These are phyloP conservation scores for Xylariaceae sp. DNA, from an alignment of 2,329 filamentous ascomycete genomes.

Conservation along the genomic window DNA sequence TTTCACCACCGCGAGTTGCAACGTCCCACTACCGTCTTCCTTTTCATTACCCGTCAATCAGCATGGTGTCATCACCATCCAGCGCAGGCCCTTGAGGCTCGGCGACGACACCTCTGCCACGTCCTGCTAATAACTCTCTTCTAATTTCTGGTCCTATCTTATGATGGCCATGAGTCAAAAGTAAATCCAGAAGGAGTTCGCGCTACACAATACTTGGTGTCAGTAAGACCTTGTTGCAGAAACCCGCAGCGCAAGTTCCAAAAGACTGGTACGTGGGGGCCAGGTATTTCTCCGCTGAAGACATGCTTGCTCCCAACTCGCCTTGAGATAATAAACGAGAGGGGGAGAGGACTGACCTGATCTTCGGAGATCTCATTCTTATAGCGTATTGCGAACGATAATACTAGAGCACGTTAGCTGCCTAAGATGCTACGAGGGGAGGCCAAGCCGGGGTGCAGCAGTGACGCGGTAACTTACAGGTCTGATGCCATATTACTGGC, in stretches of 20 bases:
- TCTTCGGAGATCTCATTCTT: conserved; percentile 95
- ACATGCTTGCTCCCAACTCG: too few species aligned
- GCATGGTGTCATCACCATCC: conserved; percentile 90
- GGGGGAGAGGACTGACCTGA: conserved; percentile 42
- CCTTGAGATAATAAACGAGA: neutral
- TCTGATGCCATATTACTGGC: conserved; percentile 96
- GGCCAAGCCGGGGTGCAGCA: neutral
- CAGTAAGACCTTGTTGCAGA: conserved; percentile 2
- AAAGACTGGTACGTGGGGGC: neutral
- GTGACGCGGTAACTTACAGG: conserved; percentile 36
- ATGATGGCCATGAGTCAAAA: conserved; percentile 79
- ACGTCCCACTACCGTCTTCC: neutral
- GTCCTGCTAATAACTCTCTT: conserved; percentile 79
- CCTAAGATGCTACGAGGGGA: neutral
- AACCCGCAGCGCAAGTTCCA: neutral
- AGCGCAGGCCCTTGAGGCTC: conserved; percentile 53
- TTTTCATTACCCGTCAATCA: conserved; percentile 48
- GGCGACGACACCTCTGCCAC: conserved; percentile 72
- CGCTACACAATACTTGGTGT: conserved; percentile 38
- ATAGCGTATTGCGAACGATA: conserved; percentile 91
- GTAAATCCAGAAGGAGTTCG: conserved; percentile 81
- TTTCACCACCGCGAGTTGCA: neutral
- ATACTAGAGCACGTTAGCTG: conserved; percentile 38
- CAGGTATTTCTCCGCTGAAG: too few species aligned
- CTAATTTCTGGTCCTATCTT: conserved; percentile 87